phyloP scores from a whole-genome alignment of 1,284 basidiomycete species.

The Afroboletus lepidellus region DNA sequence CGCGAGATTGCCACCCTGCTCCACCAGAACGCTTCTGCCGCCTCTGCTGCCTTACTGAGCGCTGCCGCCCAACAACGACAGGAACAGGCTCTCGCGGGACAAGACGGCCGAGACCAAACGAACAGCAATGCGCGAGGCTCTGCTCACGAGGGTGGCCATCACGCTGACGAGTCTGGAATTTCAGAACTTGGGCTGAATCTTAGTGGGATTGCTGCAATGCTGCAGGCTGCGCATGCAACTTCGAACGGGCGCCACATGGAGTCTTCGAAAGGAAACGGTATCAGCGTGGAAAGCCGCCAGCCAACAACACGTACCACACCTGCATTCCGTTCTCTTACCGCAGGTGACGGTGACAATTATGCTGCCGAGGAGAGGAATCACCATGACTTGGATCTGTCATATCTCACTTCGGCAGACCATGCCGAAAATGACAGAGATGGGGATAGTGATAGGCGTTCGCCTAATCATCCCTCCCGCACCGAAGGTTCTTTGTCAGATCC shows the following conservation, averaged over 20 bases:
- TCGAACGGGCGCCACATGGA: conserved; percentile 49
- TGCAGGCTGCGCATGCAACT: conserved; percentile 67
- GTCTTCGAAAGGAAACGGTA: conserved; percentile 44
- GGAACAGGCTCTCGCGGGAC: conserved; percentile 32
- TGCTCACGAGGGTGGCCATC: conserved; percentile 13
- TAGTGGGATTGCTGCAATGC: conserved; percentile 64
- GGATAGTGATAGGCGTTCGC: conserved; percentile 30
- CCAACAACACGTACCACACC: conserved; percentile 65
- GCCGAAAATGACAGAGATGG: conserved; percentile 40
- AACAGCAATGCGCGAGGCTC: conserved; percentile 9
- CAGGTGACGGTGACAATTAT: conserved; percentile 41
- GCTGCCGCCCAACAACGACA: conserved; percentile 64
- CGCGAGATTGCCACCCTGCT: conserved; percentile 70
- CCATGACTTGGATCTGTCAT: conserved; percentile 59
- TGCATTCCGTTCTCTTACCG: conserved; percentile 72
- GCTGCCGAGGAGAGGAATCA: conserved; percentile 39
- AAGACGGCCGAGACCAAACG: conserved; percentile 15
- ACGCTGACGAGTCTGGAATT: conserved; percentile 26
- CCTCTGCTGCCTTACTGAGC: conserved; percentile 56
- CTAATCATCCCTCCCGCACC: conserved; percentile 30
- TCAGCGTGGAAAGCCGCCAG: conserved; percentile 43
- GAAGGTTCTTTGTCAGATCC: conserved; percentile 30
- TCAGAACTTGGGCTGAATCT: conserved; percentile 48
- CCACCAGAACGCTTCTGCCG: conserved; percentile 65
- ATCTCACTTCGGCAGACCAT: conserved; percentile 36